Base-by-base conservation (phyloP, 805 yeast species). In the Spathaspora arborariae region DNA sequence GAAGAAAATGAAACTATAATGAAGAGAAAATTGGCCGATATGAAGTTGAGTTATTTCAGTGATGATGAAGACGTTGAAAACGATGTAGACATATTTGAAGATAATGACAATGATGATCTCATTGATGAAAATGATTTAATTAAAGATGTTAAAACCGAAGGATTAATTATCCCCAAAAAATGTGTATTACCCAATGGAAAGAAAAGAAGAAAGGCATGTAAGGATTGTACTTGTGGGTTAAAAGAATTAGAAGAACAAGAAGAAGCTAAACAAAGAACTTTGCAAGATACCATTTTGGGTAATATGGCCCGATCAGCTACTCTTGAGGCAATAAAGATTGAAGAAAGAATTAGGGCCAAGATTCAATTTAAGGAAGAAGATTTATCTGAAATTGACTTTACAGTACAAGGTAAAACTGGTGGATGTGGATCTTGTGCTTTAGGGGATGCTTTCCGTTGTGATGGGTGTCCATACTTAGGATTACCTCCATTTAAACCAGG, bases 401-500 rank as follows among this genome's bases (percentile, higher is more conserved):
- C 99, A 0, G 82, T 91, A n/a, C 89, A 91, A 53, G 98, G 98
- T 36, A 92, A 92, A 60, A 85, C 96, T 10, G 97, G 97, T 27
- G 97, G 97, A 2, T 94, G 99, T 71, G 96, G 96, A 20, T 88
- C 96, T 9, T 94, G 99, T 70, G 84, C 98, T 0, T 76, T 94
- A 42, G 99, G 99, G 39, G 99, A 94, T 65, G 99, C 99, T 0
- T 94, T 94, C 71, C 76, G 99, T 60, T 94, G 99, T 65, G 96
- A 91, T 56, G 97, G 98, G 2, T 94, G 99, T 69, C 99, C 99
- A 35, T 94, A 84, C 67, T 72, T 94, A 55, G 99, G 99, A 0
- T 74, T 94, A 40, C 99, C 99, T 13, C 97, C 99, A 3, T 94
- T 94, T 78, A 90, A 90, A 68, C 99, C 98, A 1, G 99, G 99